Conservation (phyloP, 495 filamentous ascomycete species). For the Trichoderma virens region DNA sequence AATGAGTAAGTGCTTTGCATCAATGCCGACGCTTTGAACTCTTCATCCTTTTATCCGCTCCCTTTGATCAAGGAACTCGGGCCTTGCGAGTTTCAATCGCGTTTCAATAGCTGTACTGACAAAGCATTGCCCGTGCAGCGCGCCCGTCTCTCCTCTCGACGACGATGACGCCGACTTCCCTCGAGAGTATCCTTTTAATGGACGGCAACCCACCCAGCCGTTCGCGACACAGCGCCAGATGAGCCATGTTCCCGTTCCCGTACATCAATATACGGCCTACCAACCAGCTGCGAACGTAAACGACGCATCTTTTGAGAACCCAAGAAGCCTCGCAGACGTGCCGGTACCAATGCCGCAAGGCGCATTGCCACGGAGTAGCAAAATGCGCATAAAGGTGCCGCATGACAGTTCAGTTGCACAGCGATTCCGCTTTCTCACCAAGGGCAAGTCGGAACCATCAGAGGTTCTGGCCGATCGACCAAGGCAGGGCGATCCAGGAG, state of each 20-base stretch:
- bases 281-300: neutral
- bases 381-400: neutral
- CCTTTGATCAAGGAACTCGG: neutral
- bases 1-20: neutral
- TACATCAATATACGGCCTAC: neutral
- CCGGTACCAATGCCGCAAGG: neutral
- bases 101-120: neutral
- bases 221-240: neutral
- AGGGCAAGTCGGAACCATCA: neutral
- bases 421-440: neutral
- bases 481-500: slow-evolving; percentile 27
- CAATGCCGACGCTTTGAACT: neutral
- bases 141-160: neutral
- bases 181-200: neutral
- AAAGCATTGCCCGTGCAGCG: neutral
- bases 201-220: neutral
- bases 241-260: neutral
- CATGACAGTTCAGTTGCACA: neutral
- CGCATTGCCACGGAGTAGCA: neutral
- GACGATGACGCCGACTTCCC: neutral
- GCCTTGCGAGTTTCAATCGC: neutral
- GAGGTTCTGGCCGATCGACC: neutral
- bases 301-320: neutral
- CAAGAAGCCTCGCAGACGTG: neutral
- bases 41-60: neutral